These are phyloP conservation scores for Diutina sp. DNA, from an alignment of 1,139 yeast genomes.

Conservation along the genomic window DNA sequence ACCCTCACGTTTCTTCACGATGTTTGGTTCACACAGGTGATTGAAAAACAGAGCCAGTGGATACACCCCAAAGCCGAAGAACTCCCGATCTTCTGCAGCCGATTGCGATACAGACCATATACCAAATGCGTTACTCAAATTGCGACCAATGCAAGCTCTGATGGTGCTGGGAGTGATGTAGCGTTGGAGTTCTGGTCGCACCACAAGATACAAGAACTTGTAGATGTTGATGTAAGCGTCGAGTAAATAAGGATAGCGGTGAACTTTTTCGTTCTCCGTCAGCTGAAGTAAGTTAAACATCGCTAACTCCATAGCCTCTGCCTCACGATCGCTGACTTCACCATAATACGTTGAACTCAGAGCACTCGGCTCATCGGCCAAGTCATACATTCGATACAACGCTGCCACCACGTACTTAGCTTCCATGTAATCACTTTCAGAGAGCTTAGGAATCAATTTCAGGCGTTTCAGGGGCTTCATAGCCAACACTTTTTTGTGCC, in stretches of 20 bases:
- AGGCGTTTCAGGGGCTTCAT: conserved; percentile 18
- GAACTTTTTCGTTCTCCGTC: conserved; percentile 37
- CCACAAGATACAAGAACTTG: conserved; percentile 32
- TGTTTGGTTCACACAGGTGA: conserved; percentile 28
- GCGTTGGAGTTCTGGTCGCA: conserved; percentile 24
- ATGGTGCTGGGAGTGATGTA: conserved; percentile 27
- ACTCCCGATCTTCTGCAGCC: conserved; percentile 39
- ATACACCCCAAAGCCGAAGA: conserved; percentile 52
- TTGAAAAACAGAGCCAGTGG: conserved; percentile 64
- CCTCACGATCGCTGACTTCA: conserved; percentile 4
- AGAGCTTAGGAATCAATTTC: conserved; percentile 18
- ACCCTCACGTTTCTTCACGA: conserved; percentile 13
- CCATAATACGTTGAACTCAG: neutral
- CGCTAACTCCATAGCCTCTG: conserved; percentile 11
- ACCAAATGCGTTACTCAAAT: conserved; percentile 66
- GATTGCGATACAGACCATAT: conserved; percentile 40
- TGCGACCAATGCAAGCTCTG: conserved; percentile 43
- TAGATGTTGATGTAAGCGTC: conserved; percentile 38
- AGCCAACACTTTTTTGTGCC: conserved; percentile 20
- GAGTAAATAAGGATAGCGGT: conserved; percentile 36
- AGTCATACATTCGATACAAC: conserved; percentile 13
- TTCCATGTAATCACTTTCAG: conserved; percentile 26
- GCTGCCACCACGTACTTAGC: conserved; percentile 22
- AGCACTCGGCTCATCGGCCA: conserved; percentile 4
- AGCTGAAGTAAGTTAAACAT: conserved; percentile 40